Base-by-base conservation (phyloP, 2,329 filamentous ascomycete species). In the Fusarium siculi region DNA sequence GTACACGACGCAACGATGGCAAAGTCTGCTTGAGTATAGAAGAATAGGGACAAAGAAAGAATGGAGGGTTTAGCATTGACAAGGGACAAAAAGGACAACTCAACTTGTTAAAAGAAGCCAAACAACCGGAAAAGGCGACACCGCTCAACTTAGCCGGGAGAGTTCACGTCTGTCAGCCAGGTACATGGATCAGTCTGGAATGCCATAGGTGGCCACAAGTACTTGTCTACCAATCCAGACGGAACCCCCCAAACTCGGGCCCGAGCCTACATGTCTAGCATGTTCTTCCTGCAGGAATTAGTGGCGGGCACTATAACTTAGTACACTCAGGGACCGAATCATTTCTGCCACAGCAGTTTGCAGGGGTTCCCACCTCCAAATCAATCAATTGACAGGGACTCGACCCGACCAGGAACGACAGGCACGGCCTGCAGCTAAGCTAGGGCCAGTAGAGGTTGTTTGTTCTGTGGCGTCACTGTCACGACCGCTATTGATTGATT, bases 241-340 rank as follows among this genome's bases (percentile, higher is more conserved):
- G 15, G 7, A 14, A 18, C 28, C 9, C 46, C 32, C 30, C 28
- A 30, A 30, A 11, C 28, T 30, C 28, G 28, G 28, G 28, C 28
- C 28, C 28, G 28, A 30, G 28, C 28, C 28, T 30, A 30, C 28
- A 30, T 30, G 25, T 54, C 56, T 53, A 46, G 30, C 47, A 66
- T 19, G 39, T 53, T 60, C 40, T 36, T 39, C 30, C 37, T 47
- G 47, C 42, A 59, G 56, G 28, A 32, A 32, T 59, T 76, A 75
- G 74, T 74, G 74, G 74, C 74, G 74, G 74, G 67, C 64, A 55
- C 74, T 76, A 76, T 56, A 70, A 42, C 36, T 65, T 76, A 52
- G 65, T 47, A 32, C 52, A 15, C 25, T 16, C 50, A 64, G 47
- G 55, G 40, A 42, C 62, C 50, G 49, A 67, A 73, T 60, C 44